phyloP scores from a whole-genome alignment of 768 basidiomycete species.

The Phylloporus scabripes region DNA sequence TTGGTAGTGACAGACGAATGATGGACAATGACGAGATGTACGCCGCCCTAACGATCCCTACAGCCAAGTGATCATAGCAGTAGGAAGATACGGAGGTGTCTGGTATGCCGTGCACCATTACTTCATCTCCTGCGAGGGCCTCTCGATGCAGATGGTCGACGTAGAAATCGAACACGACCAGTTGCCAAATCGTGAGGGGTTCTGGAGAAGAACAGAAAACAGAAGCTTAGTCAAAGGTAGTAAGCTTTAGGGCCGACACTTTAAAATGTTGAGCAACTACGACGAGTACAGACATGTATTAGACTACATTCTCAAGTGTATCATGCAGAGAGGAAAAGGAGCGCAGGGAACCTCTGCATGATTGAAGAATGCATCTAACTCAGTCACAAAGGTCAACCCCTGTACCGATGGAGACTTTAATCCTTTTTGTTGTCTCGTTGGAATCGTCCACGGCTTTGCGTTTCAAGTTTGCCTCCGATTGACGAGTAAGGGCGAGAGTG shows the following conservation, averaged over 20 bases:
- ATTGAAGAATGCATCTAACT: slow-evolving; percentile 3
- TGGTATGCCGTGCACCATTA: slow-evolving; percentile 85
- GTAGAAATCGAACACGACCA: slow-evolving; percentile 36
- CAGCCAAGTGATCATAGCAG: slow-evolving; percentile 38
- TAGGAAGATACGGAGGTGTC: slow-evolving; percentile 87
- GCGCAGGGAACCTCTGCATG: not conserved
- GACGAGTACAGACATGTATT: too few species aligned
- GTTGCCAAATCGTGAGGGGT: slow-evolving; percentile 44
- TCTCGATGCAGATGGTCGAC: slow-evolving; percentile 40
- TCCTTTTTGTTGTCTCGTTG: slow-evolving; percentile 41
- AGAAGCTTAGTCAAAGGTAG: not conserved
- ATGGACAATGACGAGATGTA: slow-evolving; percentile 43
- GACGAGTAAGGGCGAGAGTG: slow-evolving; percentile 11
- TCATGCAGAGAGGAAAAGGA: not conserved
- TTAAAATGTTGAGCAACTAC: not conserved
- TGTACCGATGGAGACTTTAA: slow-evolving; percentile 66
- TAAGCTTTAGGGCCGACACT: slow-evolving; percentile 35
- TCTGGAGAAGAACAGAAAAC: slow-evolving; percentile 7
- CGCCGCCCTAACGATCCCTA: slow-evolving; percentile 86
- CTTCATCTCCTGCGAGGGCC: slow-evolving; percentile 88
- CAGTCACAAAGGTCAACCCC: slow-evolving; percentile 75
- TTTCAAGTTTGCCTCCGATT: slow-evolving; percentile 29
- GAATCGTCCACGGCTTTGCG: slow-evolving; percentile 24
- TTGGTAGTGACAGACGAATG: too few species aligned
- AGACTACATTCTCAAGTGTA: not conserved